Percentiles rank a stretch among this genome's conserved stretches.
Evolutionary conservation across 345 rosid genomes (phyloP).

Genomic region (Eucalyptus microcorys): DNA sequence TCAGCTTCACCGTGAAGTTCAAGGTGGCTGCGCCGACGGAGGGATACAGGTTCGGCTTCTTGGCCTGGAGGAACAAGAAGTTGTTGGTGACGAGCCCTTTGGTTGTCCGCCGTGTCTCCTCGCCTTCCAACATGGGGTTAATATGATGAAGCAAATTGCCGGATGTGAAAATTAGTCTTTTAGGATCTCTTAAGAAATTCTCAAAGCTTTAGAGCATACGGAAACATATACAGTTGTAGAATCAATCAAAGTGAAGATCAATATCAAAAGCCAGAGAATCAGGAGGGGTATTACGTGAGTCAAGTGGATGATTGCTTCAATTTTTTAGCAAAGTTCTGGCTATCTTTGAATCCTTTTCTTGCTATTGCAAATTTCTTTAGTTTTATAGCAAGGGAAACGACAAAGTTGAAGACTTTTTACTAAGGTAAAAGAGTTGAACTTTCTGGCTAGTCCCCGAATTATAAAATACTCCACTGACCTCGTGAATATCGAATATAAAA

Average conservation of each 20-base stretch:
- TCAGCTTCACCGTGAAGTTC: slow-evolving; percentile 27
- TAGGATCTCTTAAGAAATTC: background rate
- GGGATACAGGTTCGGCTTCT: slow-evolving; percentile 32
- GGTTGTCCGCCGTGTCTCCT: slow-evolving; percentile 17
- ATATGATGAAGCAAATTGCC: background rate
- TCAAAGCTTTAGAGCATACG: background rate
- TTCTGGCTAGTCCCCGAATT: background rate
- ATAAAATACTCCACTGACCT: background rate
- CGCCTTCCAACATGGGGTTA: slow-evolving; percentile 8
- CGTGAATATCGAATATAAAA: background rate
- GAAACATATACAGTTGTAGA: background rate
- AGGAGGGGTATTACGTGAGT: background rate
- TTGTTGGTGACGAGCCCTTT: slow-evolving; percentile 25
- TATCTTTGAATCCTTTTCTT: background rate
- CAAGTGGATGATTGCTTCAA: background rate
- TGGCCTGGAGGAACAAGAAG: slow-evolving; percentile 32
- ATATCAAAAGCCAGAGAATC: background rate
- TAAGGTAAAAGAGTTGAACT: background rate
- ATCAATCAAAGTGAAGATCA: background rate
- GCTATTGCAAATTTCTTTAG: background rate
- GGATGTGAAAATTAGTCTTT: background rate
- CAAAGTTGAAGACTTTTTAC: background rate
- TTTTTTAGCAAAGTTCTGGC: background rate
- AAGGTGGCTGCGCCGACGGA: slow-evolving; percentile 19
- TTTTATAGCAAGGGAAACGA: background rate